Evolutionary conservation across 106 monocot species (phyloP), one percentile per base, ranked within the genome.

Genomic region (Allium sativum): DNA sequence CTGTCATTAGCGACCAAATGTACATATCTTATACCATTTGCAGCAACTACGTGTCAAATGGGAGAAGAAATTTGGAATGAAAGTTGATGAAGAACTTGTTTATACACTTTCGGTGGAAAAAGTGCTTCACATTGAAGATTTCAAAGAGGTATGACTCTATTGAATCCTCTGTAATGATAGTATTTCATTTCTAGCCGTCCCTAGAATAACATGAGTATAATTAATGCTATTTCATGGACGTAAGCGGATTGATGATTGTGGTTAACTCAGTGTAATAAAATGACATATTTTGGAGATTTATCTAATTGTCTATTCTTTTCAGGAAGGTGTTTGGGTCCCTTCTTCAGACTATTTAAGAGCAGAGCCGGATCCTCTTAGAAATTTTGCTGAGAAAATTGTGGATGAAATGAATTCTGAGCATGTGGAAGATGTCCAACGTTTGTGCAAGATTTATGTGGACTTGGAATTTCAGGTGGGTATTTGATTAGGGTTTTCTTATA

Each of bases 51-150:
- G 71, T 21, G 48, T 71, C 42, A 88, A 70, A 66, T 98, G 96
- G 96, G 87, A 98, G 73, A 98, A 85, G 61, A 91, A 85, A 45
- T 91, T 82, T 66, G 82, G 78, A 4, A 87, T 82, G 80, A 71
- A 87, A 55, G 43, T 87, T 13, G 78, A 91, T 48, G 40, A 45
- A 43, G 70, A 80, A 19, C 80, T 84, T 58, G 12, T 85, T 31
- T 88, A 82, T 70, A 19, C 83, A n/a, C 57, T 98, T 18, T 85
- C 84, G 40, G 88, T 98, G 3, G 88, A 98, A 22, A 59, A 68
- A 6, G 77, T 91, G 3, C 75, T 96, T 60, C 84, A 84, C 40
- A 80, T 87, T 69, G 84, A 78, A 77, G 88, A 98, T 79, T 91
- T 98, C 50, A 82, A 82, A 44, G 96, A 91, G 87, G 96, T 88